Evolutionary conservation across 371 early-diverging fungal genomes (phyloP).

Genomic region (Cokeromyces recurvatus): DNA sequence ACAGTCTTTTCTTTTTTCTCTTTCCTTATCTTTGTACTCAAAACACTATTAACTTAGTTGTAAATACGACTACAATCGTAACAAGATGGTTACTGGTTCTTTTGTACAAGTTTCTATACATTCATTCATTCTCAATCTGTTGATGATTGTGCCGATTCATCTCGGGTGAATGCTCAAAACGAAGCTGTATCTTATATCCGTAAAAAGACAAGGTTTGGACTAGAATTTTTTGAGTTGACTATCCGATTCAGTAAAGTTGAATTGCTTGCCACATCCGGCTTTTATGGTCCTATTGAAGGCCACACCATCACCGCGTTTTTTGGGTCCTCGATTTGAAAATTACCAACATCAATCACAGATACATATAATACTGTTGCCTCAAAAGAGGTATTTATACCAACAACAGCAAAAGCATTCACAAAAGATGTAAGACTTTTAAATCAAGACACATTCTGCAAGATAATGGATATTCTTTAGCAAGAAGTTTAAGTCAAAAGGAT

Average conservation of each 20-base stretch:
- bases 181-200: background rate
- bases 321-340: constrained; percentile 1
- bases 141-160: background rate
- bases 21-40: no score
- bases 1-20: no score
- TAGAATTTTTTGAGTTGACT: background rate
- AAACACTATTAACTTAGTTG: no score
- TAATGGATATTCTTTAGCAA: no score
- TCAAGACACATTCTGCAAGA: no score
- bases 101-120: no score
- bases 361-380: background rate
- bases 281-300: background rate
- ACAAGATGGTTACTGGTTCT: no score
- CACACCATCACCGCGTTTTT: background rate
- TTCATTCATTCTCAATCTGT: background rate
- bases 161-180: background rate
- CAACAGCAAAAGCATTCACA: no score
- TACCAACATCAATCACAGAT: background rate
- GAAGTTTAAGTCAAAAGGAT: no score
- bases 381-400: constrained; percentile 3
- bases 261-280: background rate
- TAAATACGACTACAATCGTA: no score
- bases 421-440: no score
- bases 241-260: background rate
- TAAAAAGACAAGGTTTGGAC: background rate